These are phyloP conservation scores for Paracoccidioides brasiliensis DNA, from an alignment of 2,329 filamentous ascomycete species.

Conservation along the genomic window DNA sequence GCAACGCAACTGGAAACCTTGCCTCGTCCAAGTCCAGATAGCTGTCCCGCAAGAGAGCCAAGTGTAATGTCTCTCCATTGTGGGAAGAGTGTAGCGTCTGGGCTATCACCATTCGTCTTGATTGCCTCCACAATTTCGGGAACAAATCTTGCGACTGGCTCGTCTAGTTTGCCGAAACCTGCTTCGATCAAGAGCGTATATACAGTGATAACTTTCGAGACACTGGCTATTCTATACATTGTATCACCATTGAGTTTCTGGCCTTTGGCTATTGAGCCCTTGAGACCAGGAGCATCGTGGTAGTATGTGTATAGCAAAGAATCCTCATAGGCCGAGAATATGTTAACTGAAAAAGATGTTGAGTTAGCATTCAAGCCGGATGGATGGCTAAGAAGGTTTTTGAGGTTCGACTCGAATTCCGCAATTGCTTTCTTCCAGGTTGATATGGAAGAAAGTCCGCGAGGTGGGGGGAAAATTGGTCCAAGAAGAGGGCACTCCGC, in stretches of 20 bases:
- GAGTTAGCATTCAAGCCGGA: background rate
- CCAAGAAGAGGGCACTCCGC: background rate
- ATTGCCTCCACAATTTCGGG: constrained; percentile 25
- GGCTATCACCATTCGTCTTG: background rate
- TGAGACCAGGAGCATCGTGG: constrained; percentile 5
- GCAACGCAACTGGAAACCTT: background rate
- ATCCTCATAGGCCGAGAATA: constrained; percentile 8
- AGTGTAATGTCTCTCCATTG: constrained; percentile 9
- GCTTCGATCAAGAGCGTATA: constrained; percentile 30
- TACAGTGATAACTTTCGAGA: constrained; percentile 36
- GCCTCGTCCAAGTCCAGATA: constrained; percentile 6
- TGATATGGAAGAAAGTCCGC: background rate
- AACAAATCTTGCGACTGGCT: constrained; percentile 31
- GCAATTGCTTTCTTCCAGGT: background rate
- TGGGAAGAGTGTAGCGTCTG: background rate
- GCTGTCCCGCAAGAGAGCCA: constrained; percentile 7
- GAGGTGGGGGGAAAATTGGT: background rate
- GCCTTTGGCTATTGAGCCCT: constrained; percentile 11
- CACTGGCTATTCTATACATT: constrained; percentile 31
- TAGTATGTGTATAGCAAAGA: constrained; percentile 8
- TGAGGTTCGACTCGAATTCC: background rate
- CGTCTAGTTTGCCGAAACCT: constrained; percentile 29
- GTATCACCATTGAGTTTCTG: constrained; percentile 20
- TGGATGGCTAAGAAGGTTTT: background rate
- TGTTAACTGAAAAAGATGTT: constrained; percentile 12